Evolutionary conservation across 2,329 filamentous ascomycete species (phyloP).

Genomic region (Colletotrichum sp.): DNA sequence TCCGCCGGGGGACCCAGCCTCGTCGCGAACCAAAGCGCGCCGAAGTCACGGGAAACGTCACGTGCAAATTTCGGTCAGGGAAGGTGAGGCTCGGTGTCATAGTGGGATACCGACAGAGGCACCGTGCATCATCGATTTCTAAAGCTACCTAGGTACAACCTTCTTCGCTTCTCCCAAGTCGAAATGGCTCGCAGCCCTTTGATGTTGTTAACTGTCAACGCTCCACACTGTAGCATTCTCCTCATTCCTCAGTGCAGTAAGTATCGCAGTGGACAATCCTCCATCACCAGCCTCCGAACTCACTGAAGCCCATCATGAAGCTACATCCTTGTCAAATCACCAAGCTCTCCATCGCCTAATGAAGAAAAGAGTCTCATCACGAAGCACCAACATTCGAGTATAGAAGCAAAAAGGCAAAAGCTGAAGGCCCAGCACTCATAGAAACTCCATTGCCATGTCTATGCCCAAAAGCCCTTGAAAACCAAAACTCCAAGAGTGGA

Average conservation of each 20-base stretch:
- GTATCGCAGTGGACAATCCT: neutral
- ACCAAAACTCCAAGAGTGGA: neutral
- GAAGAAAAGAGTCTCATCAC: neutral
- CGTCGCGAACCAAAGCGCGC: conserved; percentile 1
- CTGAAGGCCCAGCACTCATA: neutral
- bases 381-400: too few relatives aligned
- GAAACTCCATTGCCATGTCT: conserved; percentile 17
- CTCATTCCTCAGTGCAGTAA: neutral
- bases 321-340: neutral
- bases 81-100: neutral
- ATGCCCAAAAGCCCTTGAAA: neutral
- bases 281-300: neutral
- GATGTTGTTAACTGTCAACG: neutral
- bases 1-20: neutral
- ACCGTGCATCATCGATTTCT: neutral
- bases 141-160: neutral
- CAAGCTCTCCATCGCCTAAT: neutral
- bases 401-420: neutral
- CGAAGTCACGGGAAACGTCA: neutral
- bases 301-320: neutral
- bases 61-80: neutral
- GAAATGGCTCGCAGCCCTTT: neutral
- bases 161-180: neutral
- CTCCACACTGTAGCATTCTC: neutral
- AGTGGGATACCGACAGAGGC: neutral